Conservation (phyloP, 164 flowering plant species). For the Umbellularia californica region DNA sequence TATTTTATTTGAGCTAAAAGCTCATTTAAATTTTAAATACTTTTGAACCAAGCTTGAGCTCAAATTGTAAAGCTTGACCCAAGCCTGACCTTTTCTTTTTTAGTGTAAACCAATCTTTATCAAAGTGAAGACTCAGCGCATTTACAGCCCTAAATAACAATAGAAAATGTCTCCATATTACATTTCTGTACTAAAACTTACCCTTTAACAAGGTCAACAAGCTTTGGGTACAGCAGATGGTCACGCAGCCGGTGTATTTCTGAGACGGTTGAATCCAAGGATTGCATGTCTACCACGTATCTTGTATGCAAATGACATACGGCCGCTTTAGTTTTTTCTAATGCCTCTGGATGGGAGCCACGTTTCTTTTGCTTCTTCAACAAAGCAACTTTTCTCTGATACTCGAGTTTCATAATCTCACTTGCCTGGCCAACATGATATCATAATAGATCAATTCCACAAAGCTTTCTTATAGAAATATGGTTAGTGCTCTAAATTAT, state of each 20-base stretch:
- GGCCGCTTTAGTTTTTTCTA: slow-evolving; percentile 91
- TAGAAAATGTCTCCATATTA: neutral
- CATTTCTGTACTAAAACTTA: slow-evolving; percentile 28
- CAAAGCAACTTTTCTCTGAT: slow-evolving; percentile 67
- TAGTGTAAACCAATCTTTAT: too few relatives aligned
- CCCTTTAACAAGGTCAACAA: slow-evolving; percentile 75
- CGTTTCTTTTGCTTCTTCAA: slow-evolving; percentile 78
- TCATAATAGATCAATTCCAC: neutral
- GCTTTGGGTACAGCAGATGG: slow-evolving; percentile 73
- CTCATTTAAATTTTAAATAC: too few relatives aligned
- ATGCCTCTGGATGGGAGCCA: slow-evolving; percentile 47
- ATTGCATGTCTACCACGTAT: slow-evolving; percentile 90
- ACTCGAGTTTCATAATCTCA: slow-evolving; percentile 87
- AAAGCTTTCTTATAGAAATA: neutral
- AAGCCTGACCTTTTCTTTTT: too few relatives aligned
- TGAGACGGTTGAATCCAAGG: slow-evolving; percentile 82
- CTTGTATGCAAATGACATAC: slow-evolving; percentile 93
- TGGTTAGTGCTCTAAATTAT: neutral
- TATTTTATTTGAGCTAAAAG: too few relatives aligned
- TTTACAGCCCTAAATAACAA: too few relatives aligned
- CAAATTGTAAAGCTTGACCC: too few relatives aligned
- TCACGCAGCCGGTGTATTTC: slow-evolving; percentile 81
- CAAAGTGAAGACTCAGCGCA: too few relatives aligned
- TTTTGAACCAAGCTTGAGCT: neutral
- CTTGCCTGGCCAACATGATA: slow-evolving; percentile 52